phyloP scores from a whole-genome alignment of 805 yeast species.

The Myxozyma vanderwaltii region DNA sequence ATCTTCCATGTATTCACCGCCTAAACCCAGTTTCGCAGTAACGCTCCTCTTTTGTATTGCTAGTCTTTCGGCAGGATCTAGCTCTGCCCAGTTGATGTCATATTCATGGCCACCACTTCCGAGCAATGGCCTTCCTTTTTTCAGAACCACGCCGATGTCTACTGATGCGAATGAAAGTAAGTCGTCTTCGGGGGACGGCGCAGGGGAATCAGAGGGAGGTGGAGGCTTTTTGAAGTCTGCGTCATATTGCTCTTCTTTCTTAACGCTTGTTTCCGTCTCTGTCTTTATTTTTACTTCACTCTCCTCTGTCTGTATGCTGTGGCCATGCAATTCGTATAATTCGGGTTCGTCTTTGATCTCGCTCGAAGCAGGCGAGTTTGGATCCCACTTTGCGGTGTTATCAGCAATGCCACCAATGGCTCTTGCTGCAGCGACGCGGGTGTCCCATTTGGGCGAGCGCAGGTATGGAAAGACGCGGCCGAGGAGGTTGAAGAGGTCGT shows the following conservation, averaged over 20 bases:
- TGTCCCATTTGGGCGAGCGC: constrained; percentile 87
- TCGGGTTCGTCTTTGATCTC: constrained; percentile 1
- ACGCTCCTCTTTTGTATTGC: constrained; percentile 54
- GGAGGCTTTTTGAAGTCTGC: neutral
- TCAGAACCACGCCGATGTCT: constrained; percentile 45
- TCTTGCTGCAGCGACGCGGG: constrained; percentile 89
- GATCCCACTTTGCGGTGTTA: constrained; percentile 82
- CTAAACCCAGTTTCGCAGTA: constrained; percentile 49
- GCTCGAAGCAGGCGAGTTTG: constrained; percentile 48
- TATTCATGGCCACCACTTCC: constrained; percentile 62
- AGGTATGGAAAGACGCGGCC: constrained; percentile 91
- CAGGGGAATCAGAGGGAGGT: neutral
- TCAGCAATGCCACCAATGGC: constrained; percentile 92
- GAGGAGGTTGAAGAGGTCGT: constrained; percentile 77
- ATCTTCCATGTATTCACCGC: constrained; percentile 46
- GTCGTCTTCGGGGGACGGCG: constrained; percentile 34
- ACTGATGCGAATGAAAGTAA: constrained; percentile 42
- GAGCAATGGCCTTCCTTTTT: constrained; percentile 52
- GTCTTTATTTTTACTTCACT: neutral
- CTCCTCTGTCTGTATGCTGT: neutral
- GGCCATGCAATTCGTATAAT: neutral
- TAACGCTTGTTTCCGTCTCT: neutral
- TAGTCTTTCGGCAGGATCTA: constrained; percentile 51
- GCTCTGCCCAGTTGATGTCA: constrained; percentile 45
- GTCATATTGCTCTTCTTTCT: neutral